phyloP scores from a whole-genome alignment of 331 rosid species.

The Stylosanthes scabra region DNA sequence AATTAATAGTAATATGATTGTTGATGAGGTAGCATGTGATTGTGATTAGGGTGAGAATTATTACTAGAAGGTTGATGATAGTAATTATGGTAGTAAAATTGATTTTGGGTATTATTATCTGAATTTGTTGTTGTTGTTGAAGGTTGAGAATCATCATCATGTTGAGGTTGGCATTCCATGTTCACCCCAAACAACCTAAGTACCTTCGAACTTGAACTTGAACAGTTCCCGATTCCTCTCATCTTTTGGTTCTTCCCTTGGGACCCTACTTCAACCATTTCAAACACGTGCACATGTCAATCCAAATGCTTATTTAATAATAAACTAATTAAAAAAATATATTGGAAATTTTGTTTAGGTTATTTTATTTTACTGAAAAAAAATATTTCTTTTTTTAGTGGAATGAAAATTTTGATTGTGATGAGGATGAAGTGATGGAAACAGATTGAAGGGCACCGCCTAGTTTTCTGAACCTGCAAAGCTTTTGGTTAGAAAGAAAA shows the following conservation, averaged over 20 bases:
- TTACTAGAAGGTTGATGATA: constrained; percentile 41
- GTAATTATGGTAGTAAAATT: constrained; percentile 31
- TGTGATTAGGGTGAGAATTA: constrained; percentile 37
- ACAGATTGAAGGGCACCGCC: constrained; percentile 42
- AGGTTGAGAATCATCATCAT: constrained; percentile 54
- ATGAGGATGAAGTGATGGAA: constrained; percentile 20
- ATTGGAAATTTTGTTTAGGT: background rate
- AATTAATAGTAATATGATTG: constrained; percentile 49
- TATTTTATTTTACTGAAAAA: background rate
- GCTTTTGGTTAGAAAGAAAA: background rate
- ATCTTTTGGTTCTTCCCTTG: constrained; percentile 58
- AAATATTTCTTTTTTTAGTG: no score
- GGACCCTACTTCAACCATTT: constrained; percentile 30
- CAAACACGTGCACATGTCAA: constrained; percentile 43
- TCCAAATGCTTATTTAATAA: constrained; percentile 2
- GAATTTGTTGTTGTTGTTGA: constrained; percentile 48
- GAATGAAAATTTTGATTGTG: constrained; percentile 4
- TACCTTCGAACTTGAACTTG: constrained; percentile 56
- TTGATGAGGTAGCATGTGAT: constrained; percentile 74
- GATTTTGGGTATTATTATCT: constrained; percentile 14
- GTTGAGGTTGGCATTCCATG: constrained; percentile 70
- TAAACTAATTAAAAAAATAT: background rate
- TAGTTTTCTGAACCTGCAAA: constrained; percentile 32
- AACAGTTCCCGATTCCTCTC: constrained; percentile 49
- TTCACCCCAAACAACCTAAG: constrained; percentile 93